A percentile compares a stretch with the other conserved stretches of the same genome.
These are phyloP conservation scores for Fonsecaea pugnacius DNA, from an alignment of 2,329 filamentous ascomycete species.

Conservation along the genomic window DNA sequence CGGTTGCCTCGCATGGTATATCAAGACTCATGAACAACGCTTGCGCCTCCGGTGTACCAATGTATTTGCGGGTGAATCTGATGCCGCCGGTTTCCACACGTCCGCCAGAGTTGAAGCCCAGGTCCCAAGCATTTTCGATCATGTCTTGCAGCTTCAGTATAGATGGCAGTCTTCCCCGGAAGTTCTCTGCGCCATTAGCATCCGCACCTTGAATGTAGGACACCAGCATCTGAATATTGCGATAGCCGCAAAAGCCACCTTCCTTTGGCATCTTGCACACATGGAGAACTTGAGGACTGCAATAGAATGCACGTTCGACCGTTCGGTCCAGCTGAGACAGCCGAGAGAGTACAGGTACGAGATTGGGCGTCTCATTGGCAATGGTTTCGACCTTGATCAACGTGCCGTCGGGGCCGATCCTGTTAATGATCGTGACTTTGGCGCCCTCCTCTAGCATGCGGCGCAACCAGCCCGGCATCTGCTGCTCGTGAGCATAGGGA, in stretches of 20 bases:
- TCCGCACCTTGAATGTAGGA: slow-evolving; percentile 72
- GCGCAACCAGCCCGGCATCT: slow-evolving; percentile 73
- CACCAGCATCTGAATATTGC: slow-evolving; percentile 89
- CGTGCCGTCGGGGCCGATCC: slow-evolving; percentile 50
- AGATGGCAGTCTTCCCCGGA: slow-evolving; percentile 67
- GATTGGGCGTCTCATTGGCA: slow-evolving; percentile 56
- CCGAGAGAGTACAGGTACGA: slow-evolving; percentile 66
- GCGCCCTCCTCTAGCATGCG: slow-evolving; percentile 65
- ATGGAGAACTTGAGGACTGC: slow-evolving; percentile 74
- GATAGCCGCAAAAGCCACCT: slow-evolving; percentile 91
- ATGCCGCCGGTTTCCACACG: slow-evolving; percentile 85
- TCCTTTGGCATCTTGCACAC: slow-evolving; percentile 81
- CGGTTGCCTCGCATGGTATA: slow-evolving; percentile 70
- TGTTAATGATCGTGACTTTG: slow-evolving; percentile 60
- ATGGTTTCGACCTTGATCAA: slow-evolving; percentile 48
- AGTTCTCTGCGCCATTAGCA: slow-evolving; percentile 62
- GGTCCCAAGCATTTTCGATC: slow-evolving; percentile 88
- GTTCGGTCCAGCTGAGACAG: slow-evolving; percentile 67
- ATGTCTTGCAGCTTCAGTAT: slow-evolving; percentile 82
- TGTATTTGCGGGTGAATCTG: slow-evolving; percentile 87
- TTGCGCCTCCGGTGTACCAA: slow-evolving; percentile 89
- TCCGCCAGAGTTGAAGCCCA: slow-evolving; percentile 75
- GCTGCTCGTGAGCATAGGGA: slow-evolving; percentile 71
- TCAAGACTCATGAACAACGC: slow-evolving; percentile 73
- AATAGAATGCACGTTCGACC: slow-evolving; percentile 76